Evolutionary conservation across 208 protist species (phyloP), one percentile per base, ranked within the genome.

Genomic region (Vickermania ingenoplastis): DNA sequence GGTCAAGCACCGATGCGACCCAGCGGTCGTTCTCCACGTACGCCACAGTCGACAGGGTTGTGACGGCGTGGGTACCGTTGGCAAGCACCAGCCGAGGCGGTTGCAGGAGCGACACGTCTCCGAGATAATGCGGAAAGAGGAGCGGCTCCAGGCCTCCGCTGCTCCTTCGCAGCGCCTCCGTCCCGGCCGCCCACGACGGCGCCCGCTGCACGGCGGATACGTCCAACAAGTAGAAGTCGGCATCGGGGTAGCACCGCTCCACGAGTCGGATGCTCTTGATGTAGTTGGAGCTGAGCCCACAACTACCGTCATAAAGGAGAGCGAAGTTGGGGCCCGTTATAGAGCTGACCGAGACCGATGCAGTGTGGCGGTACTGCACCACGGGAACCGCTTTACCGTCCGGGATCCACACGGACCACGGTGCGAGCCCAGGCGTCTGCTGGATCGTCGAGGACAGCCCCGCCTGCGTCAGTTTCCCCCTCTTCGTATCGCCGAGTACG

Each of bases 261-360:
- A 83, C 63, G 2, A 83, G 57, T 14, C 66, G 65, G 48, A 79
- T 61, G 13, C 71, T 69, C 59, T 83, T 88, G 29, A 62, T 14
- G 22, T 51, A 54, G 62, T 77, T 83, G 13, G 67, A 45, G 28
- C 73, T 69, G 25, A 66, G 62, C 2, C 67, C 81, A 41, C 81
- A 88, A 0, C 65, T 65, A n/a, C 31, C 65, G 29, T 80, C 68
- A 24, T 71, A 45, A 4, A 81, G 49, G 3, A 83, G 64, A 7
- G 83, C 54, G 1, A 79, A 26, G 30, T 69, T 22, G 41, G 58
- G 36, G 17, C 11, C 36, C 17, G 36, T 17, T 45, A 45, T n/a
- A 7, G 11, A n/a, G 36, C 17, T 45, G 11, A 7, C 36, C 11
- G 36, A 7, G 2, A 56, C 13, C 36, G 57, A 52, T 2, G 28